phyloP scores from a whole-genome alignment of 1,284 basidiomycete genomes.

The Puccinia horiana region DNA sequence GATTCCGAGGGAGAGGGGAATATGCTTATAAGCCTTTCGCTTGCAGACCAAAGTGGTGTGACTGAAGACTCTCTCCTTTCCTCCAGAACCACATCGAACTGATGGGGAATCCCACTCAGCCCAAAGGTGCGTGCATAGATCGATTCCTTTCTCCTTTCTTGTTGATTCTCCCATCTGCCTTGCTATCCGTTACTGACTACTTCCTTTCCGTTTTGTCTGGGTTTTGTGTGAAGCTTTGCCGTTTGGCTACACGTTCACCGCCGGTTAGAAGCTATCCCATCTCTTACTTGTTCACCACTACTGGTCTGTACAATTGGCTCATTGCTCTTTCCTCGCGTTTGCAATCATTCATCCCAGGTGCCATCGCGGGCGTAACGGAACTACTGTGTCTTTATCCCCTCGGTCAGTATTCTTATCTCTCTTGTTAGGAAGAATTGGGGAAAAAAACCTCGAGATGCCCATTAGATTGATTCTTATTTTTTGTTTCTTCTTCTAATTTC shows the following conservation, averaged over 20 bases:
- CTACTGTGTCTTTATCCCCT: constrained; percentile 90
- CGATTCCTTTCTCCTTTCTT: background rate
- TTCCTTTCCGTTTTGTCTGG: background rate
- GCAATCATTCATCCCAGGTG: background rate
- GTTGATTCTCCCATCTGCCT: background rate
- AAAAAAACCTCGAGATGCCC: background rate
- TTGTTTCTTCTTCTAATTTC: constrained; percentile 56
- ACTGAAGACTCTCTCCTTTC: background rate
- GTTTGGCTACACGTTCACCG: constrained; percentile 81
- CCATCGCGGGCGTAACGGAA: constrained; percentile 67
- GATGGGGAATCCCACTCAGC: background rate
- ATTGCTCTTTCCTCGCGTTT: background rate
- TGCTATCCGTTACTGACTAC: background rate
- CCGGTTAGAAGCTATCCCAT: constrained; percentile 74
- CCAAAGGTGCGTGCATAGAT: background rate
- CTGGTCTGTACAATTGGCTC: background rate
- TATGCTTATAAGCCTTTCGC: too few relatives aligned
- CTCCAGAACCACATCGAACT: background rate
- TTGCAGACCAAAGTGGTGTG: too few relatives aligned
- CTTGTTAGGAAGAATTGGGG: background rate
- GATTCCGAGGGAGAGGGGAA: too few relatives aligned
- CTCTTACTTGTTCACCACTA: background rate
- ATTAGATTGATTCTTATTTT: constrained; percentile 54
- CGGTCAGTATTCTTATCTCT: constrained; percentile 64
- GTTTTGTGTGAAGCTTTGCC: constrained; percentile 68